These are phyloP conservation scores for Floccularia luteovirens DNA, from an alignment of 768 basidiomycete genomes.

Conservation along the genomic window DNA sequence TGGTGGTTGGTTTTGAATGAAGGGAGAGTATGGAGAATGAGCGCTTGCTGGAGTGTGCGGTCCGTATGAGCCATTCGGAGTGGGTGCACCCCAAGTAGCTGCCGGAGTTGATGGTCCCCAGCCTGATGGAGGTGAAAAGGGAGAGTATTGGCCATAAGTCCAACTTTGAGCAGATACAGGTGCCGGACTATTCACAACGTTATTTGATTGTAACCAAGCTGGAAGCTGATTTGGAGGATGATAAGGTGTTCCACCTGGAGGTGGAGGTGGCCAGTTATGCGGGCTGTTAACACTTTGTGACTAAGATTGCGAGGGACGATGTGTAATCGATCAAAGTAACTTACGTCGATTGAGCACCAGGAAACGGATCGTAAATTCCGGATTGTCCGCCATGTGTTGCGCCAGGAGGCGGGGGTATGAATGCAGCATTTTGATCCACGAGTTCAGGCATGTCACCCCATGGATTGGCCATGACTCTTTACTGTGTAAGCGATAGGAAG, in stretches of 20 bases:
- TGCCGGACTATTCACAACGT: neutral
- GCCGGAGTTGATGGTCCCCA: neutral
- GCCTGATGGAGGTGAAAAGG: neutral
- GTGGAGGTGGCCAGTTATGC: neutral
- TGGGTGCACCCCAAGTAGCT: neutral
- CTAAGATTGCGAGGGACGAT: neutral
- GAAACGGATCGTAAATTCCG: neutral
- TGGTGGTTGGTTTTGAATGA: neutral
- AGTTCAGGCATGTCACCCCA: conserved; percentile 1
- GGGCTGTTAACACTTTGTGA: neutral
- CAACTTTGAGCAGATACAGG: conserved; percentile 1
- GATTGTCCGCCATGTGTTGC: neutral
- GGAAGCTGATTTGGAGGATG: neutral
- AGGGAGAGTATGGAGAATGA: neutral
- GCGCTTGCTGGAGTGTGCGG: neutral
- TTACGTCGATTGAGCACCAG: neutral
- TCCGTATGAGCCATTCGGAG: neutral
- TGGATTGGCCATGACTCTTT: too few relatives aligned
- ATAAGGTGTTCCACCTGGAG: neutral
- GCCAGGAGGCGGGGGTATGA: neutral
- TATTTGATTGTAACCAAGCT: neutral
- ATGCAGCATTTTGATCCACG: neutral
- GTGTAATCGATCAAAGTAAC: neutral
- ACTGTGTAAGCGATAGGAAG: too few relatives aligned
- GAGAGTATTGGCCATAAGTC: neutral